Conservation (phyloP, 331 rosid species). For the Telfairia occidentalis region DNA sequence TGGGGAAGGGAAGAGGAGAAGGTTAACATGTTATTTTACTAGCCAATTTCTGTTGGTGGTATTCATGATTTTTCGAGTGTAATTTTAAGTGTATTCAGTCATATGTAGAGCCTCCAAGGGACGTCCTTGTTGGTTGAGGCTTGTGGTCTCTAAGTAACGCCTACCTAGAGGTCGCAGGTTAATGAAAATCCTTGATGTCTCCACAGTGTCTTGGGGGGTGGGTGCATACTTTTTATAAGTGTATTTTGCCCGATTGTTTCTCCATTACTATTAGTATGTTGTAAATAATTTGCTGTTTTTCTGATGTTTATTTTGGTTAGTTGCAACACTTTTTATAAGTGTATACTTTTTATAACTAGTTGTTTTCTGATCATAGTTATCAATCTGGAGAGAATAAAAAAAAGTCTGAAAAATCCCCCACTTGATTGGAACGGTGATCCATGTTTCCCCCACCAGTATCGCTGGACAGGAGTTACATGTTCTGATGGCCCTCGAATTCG, state of each 20-base stretch:
- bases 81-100: background rate
- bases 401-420: constrained; percentile 49
- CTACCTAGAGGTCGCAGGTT: too few relatives aligned
- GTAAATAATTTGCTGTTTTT: background rate
- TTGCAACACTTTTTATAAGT: too few relatives aligned
- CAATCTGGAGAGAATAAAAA: constrained; percentile 42
- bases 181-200: too few relatives aligned
- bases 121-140: too few relatives aligned
- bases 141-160: too few relatives aligned
- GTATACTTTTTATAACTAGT: too few relatives aligned
- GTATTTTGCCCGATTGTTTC: background rate
- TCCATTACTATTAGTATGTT: background rate
- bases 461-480: constrained; percentile 92
- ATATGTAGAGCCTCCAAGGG: too few relatives aligned
- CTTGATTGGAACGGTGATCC: constrained; percentile 89
- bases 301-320: background rate
- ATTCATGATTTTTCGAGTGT: background rate
- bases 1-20: background rate
- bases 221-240: too few relatives aligned
- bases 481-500: constrained; percentile 56
- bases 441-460: constrained; percentile 60
- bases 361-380: constrained; percentile 46
- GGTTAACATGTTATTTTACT: background rate
- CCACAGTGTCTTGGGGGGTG: too few relatives aligned
- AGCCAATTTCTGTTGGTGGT: background rate